Percentiles rank a stretch among this genome's conserved stretches.
Conservation (phyloP, 2,329 filamentous ascomycete genomes). For the Neonectria hederae region DNA sequence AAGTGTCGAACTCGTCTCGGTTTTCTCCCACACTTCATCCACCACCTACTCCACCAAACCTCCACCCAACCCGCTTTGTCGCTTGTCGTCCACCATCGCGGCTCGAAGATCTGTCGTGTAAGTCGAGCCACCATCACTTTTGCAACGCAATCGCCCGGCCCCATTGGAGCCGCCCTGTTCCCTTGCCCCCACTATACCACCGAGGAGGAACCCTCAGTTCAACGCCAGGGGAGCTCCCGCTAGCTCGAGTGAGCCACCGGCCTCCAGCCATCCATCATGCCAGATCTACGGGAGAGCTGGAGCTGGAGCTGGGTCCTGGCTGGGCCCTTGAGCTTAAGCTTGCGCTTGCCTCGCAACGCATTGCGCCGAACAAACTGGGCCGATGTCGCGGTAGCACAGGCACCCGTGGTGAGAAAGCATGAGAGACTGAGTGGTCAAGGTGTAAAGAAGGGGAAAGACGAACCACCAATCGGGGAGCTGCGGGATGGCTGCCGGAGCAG, state of each 20-base stretch:
- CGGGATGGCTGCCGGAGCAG: slow-evolving; percentile 25
- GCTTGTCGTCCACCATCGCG: slow-evolving; percentile 35
- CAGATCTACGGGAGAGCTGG: slow-evolving; percentile 7
- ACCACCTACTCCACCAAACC: slow-evolving; percentile 13
- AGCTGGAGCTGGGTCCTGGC: slow-evolving; percentile 2
- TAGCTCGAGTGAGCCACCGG: slow-evolving; percentile 36
- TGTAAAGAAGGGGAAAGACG: slow-evolving; percentile 12
- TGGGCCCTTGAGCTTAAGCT: neutral
- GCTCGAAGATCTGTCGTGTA: slow-evolving; percentile 34
- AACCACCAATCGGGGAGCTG: slow-evolving; percentile 37
- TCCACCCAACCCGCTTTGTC: slow-evolving; percentile 2
- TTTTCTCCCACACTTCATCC: slow-evolving; percentile 23
- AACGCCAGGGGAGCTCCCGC: slow-evolving; percentile 36
- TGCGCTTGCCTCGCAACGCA: neutral
- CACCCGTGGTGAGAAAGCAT: neutral
- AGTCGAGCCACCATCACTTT: slow-evolving; percentile 35
- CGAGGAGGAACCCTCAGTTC: slow-evolving; percentile 33
- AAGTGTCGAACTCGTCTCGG: neutral
- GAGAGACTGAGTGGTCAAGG: neutral
- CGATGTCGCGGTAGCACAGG: neutral
- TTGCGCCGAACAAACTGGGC: neutral
- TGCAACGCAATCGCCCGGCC: slow-evolving; percentile 27
- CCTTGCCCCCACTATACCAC: slow-evolving; percentile 41
- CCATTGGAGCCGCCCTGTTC: slow-evolving; percentile 28
- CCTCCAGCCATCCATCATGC: neutral